Evolutionary conservation across 306 rosid genomes (phyloP), one percentile per base, ranked within the genome.

Genomic region (Dryas alaskensis): DNA sequence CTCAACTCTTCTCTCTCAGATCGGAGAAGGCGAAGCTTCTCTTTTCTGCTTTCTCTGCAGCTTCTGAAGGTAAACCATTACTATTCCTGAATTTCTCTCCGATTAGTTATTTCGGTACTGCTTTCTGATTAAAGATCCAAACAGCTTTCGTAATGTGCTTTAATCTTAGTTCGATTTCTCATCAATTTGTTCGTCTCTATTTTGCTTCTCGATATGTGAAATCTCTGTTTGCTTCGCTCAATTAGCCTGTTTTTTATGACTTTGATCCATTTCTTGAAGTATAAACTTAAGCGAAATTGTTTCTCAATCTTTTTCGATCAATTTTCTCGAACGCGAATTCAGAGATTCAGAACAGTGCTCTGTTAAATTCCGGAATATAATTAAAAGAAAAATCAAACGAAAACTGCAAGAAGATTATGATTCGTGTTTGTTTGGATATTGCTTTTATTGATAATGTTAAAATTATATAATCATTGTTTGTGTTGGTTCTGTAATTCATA

Each of bases 1-100:
- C 79, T 76, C 81, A 31, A 59, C 78, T 22, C 45, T 60, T 19
- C 45, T 67, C 27, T 19, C 13, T 19, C 54, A 17, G 67, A 42
- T 40, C 27, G 46, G 66, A 13, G 9, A 8, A 13, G 22, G 12
- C 27, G 67, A 39, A n/a, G 6, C 19, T 40, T 47, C 45, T 14
- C 48, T 4, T 14, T 62, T 16, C 37, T 31, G 37, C 37, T 31
- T 31, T 31, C 37, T 31, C 37, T 31, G 37, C 37, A 45, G 67
- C 47, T 62, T 40, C 67, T n/a, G 67, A 16, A 62, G 67, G 48
- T 62, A 40, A 40, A 14, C 13, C 3, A 16, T 22, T 39, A 10
- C 49, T 40, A n/a, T 16, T 8, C 13, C 11, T 4, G 4, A 31
- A 31, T 60, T 16, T 62, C 67, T n/a, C 67, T 62, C 67, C 5